Evolutionary conservation across 495 filamentous ascomycete genomes (phyloP).

Genomic region (Margaritispora aquatica): DNA sequence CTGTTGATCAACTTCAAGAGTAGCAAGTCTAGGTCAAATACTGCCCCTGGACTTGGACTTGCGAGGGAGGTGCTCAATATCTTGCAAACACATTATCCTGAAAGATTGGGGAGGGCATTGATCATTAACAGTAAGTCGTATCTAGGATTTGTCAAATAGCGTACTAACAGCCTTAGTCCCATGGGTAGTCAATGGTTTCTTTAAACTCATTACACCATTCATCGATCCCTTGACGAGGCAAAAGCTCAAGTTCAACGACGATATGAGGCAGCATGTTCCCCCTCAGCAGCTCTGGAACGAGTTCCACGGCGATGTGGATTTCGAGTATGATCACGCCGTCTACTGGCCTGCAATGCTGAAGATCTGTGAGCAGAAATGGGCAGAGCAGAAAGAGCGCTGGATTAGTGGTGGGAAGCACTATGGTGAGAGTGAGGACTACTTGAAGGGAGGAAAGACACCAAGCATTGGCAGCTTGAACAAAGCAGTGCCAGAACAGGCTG

Average conservation of each 20-base stretch:
- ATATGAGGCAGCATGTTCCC: constrained; percentile 71
- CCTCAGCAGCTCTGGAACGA: constrained; percentile 68
- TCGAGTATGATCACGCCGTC: constrained; percentile 76
- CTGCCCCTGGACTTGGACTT: constrained; percentile 66
- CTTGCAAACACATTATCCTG: constrained; percentile 90
- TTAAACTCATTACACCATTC: constrained; percentile 91
- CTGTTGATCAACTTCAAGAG: constrained; percentile 81
- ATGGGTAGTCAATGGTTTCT: constrained; percentile 82
- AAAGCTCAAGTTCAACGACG: constrained; percentile 94
- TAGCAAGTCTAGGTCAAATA: constrained; percentile 62
- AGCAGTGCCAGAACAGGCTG: neutral
- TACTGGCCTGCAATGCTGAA: constrained; percentile 86
- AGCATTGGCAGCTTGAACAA: constrained; percentile 9
- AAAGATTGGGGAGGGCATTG: constrained; percentile 81
- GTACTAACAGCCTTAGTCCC: constrained; percentile 52
- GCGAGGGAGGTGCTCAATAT: constrained; percentile 78
- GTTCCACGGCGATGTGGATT: constrained; percentile 56
- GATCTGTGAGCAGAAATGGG: constrained; percentile 55
- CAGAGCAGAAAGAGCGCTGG: constrained; percentile 63
- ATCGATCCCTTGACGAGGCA: constrained; percentile 88
- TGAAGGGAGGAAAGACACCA: constrained; percentile 38
- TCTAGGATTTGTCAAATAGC: neutral
- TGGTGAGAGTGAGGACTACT: constrained; percentile 77
- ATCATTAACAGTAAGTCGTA: constrained; percentile 72
- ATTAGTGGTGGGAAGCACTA: constrained; percentile 67